A percentile compares a stretch with the other conserved stretches of the same genome.
Evolutionary conservation across 495 filamentous ascomycete genomes (phyloP).

Genomic region (Xylaria longipes): DNA sequence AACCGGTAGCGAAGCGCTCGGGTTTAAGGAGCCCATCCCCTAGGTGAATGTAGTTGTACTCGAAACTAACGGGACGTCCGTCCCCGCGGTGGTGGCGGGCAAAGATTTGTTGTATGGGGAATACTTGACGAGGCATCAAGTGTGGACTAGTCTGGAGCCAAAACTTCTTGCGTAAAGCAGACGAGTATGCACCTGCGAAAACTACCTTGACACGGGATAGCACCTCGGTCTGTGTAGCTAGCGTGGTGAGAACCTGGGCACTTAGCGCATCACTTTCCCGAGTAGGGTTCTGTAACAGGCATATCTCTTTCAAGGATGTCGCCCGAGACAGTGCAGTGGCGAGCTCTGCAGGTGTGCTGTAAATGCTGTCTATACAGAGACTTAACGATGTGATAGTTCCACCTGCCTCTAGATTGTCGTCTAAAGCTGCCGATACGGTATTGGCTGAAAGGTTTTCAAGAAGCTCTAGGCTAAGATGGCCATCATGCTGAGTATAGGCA

Average conservation of each 20-base stretch:
- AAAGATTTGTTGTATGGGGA: background rate
- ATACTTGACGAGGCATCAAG: background rate
- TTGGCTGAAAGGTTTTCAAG: background rate
- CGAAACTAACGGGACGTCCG: background rate
- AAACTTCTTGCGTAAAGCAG: background rate
- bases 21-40: constrained; percentile 21
- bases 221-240: background rate
- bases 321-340: background rate
- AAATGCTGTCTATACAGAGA: background rate
- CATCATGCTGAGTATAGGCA: background rate
- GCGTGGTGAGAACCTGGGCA: background rate
- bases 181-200: background rate
- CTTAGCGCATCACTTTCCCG: background rate
- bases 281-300: background rate
- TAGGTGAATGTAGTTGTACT: constrained; percentile 11
- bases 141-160: background rate
- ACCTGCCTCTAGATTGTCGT: background rate
- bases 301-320: background rate
- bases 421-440: background rate
- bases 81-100: background rate
- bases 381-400: background rate
- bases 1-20: constrained; percentile 20
- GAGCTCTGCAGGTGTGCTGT: background rate
- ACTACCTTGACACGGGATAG: background rate
- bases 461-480: background rate